Evolutionary conservation across 306 rosid species (phyloP), one percentile per base, ranked within the genome.

Genomic region (Luffa acutangula): DNA sequence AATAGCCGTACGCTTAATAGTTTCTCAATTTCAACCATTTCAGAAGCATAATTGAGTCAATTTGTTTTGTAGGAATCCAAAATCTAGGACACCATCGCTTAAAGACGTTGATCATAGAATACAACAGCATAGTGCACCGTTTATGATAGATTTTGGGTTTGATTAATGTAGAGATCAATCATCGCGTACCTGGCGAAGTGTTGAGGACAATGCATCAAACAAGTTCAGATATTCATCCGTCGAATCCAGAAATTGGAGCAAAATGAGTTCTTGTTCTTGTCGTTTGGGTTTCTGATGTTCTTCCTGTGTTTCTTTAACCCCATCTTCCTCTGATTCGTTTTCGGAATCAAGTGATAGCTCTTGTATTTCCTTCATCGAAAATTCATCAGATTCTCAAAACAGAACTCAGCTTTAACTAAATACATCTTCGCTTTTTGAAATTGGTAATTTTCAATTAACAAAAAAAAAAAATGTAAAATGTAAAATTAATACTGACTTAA

Each of bases 181-280:
- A 51, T 49, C 9, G 9, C 62, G 63, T 78, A 94, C 97, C 92
- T 91, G 93, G 75, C 92, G 84, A 37, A 95, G 97, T 33, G 91
- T 86, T 56, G 87, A 81, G 43, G 97, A 92, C 48, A 92, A 62
- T 0, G 89, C 85, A 81, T 91, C 88, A 6, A 85, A 6, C 11
- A 88, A 86, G 75, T 85, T 80, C 20, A 95, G 78, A 79, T 91
- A 91, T 78, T 64, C 83, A 75, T 95, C 86, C 80, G 81, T 31
- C 4, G 97, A 92, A 84, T 95, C 97, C 79, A 92, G 82, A 57
- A 91, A 91, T 45, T 87, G 91, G 85, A 92, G 82, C 4, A 84
- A 89, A 42, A 82, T 6, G 5, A 33, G 34, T 49, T 79, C 76
- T 20, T 33, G 48, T 8, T 79, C 59, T 18, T 25, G 52, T 5